These are phyloP conservation scores for Penicillium tannophilum DNA, from an alignment of 495 filamentous ascomycete genomes.

Conservation along the genomic window DNA sequence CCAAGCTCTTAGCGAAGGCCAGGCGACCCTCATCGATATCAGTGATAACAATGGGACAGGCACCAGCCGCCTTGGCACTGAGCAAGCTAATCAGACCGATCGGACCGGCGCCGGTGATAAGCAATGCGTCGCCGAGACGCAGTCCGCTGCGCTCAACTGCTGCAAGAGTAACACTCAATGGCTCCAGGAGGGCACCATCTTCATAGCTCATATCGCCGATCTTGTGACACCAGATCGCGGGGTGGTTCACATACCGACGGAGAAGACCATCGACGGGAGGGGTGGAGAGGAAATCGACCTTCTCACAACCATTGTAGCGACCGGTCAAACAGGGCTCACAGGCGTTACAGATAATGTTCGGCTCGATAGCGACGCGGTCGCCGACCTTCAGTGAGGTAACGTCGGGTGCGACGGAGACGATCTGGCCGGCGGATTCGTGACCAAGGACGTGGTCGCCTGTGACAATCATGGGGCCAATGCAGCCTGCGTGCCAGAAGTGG, in stretches of 20 bases:
- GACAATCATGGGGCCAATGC: slow-evolving; percentile 94
- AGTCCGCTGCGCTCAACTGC: slow-evolving; percentile 79
- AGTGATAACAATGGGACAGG: slow-evolving; percentile 84
- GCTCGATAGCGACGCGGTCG: slow-evolving; percentile 89
- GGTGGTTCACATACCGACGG: slow-evolving; percentile 90
- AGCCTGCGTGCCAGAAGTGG: slow-evolving; percentile 93
- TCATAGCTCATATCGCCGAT: slow-evolving; percentile 87
- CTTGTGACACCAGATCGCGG: slow-evolving; percentile 90
- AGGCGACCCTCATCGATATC: slow-evolving; percentile 88
- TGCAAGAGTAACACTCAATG: slow-evolving; percentile 81
- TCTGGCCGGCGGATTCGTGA: slow-evolving; percentile 85
- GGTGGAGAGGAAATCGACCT: slow-evolving; percentile 81
- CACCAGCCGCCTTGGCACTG: slow-evolving; percentile 80
- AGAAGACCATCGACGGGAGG: slow-evolving; percentile 87
- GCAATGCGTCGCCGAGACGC: slow-evolving; percentile 76
- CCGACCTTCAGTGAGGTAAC: slow-evolving; percentile 75
- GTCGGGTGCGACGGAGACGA: slow-evolving; percentile 76
- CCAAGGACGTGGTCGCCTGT: slow-evolving; percentile 84
- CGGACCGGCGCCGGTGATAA: slow-evolving; percentile 88
- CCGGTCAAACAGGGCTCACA: slow-evolving; percentile 91
- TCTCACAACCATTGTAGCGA: slow-evolving; percentile 89
- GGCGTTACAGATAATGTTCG: slow-evolving; percentile 83
- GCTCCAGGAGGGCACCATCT: slow-evolving; percentile 84
- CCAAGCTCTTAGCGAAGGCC: slow-evolving; percentile 77
- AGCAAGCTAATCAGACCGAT: slow-evolving; percentile 86